Base-by-base conservation (phyloP, 2,329 filamentous ascomycete genomes). In the Intubia oerlemansii region DNA sequence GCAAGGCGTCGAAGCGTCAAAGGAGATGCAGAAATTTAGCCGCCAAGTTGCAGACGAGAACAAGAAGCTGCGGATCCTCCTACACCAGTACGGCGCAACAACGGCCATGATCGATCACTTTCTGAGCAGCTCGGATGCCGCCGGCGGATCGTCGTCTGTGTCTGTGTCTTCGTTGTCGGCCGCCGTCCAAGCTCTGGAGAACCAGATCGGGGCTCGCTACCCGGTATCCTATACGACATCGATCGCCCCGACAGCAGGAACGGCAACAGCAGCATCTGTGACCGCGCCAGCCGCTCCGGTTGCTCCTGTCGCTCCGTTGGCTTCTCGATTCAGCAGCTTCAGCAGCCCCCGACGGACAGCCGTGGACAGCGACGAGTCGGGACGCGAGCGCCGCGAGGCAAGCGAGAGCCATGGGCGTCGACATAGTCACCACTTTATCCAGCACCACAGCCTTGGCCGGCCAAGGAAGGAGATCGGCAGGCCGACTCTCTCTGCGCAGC, bases 1-100 rank as follows among this genome's bases (percentile, higher is more conserved):
- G 21, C 53, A 62, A 18, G 75, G 76, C 12, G 59, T 76, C 27
- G 62, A 74, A 41, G 75, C 72, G 4, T 73, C 69, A 1, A 54
- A 61, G n/a, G 73, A 80, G 42, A 67, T 82, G 9, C 77, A 82
- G 43, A 51, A 59, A 28, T 76, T 74, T 1, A 76, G 75, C 2
- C 56, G 71, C 32, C 62, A 53, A 31, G 76, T 81, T 3, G 59
- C 66, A 5, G 66, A 73, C 11, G 74, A 84, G 46, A 82, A 82
- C 45, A 59, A 52, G 33, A 61, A 61, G 30, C 53, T 82, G 32
- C 57, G 72, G 14, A 50, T 50, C 11, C 52, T 81, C 12, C 54
- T 80, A 19, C 52, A 55, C 29, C 49, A 57, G 24, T 53, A 63
- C 38, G 72, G 73, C 4, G 50, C 76, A 14, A 46, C 51, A 24